Evolutionary conservation across 2,329 filamentous ascomycete genomes (phyloP), one percentile per base, ranked within the genome.

Genomic region (Fusarium anthophilum): DNA sequence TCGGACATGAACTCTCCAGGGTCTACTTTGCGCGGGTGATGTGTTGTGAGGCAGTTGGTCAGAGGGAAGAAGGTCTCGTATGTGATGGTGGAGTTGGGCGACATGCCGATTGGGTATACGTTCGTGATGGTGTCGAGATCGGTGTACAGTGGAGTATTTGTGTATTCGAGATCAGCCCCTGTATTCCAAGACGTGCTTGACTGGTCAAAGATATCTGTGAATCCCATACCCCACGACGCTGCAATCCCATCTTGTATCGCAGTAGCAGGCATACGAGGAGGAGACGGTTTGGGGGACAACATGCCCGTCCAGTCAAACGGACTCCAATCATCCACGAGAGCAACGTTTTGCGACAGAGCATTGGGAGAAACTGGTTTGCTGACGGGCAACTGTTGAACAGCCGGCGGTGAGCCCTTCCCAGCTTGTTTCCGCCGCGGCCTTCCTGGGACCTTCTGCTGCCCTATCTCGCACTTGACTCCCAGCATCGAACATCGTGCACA

Each of bases 321-420:
- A n/a, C 24, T 55, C 51, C 51, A 55, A 18, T 55, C 35, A 13
- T 55, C 51, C 5, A n/a, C 3, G 0, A 41, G n/a, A 18, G 24
- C 2, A 8, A 14, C 4, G 0, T 6, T 41, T 13, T 55, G 51
- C 6, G 26, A 1, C 11, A 55, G 0, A 15, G 20, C 1, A 41
- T 2, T 28, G 0, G 35, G 24, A 39, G 51, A 41, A 2, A 28
- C 24, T 18, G 51, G 3, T 28, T 22, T 1, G 10, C 8, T 3
- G 18, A 8, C 8, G 3, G 51, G 18, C 9, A 22, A 5, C 8
- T 41, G 24, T 8, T 55, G 51, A 5, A 13, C 20, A 37, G 30
- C 2, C 2, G 35, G 20, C 2, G 51, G 3, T n/a, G 51, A 55
- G 5, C 8, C 20, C 1, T 41, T 55, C 8, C 14, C 24, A 14